A percentile compares a stretch with the other conserved stretches of the same genome.
Evolutionary conservation across 176 grass and related monocot species (phyloP).

Genomic region (Triticum turgidum): DNA sequence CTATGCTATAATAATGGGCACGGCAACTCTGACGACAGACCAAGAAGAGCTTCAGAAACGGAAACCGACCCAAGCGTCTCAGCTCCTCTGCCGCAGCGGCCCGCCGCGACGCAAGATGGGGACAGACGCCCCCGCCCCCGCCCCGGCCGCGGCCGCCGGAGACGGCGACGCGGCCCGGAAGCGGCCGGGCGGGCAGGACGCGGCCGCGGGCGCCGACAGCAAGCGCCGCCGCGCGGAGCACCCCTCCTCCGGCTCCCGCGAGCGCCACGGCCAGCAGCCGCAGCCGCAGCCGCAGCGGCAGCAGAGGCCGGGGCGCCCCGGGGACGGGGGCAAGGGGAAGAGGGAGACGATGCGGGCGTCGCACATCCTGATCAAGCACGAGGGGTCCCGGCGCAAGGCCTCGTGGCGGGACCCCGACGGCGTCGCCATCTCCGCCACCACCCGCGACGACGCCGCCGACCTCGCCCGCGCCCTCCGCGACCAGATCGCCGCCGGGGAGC

Average conservation of each 20-base stretch:
- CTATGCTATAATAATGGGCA: background rate
- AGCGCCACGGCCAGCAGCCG: background rate
- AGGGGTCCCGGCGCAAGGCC: slow-evolving; percentile 84
- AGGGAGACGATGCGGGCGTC: slow-evolving; percentile 63
- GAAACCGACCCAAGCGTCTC: background rate
- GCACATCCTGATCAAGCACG: slow-evolving; percentile 96
- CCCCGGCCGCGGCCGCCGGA: slow-evolving; percentile 18
- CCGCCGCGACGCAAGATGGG: slow-evolving; percentile 43
- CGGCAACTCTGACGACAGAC: background rate
- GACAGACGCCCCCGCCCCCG: slow-evolving; percentile 30
- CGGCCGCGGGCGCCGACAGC: slow-evolving; percentile 17
- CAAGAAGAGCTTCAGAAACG: background rate
- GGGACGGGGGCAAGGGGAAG: slow-evolving; percentile 2
- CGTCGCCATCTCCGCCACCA: slow-evolving; percentile 75
- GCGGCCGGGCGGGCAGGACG: slow-evolving; percentile 37
- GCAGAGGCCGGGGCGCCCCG: background rate
- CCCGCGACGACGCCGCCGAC: slow-evolving; percentile 72
- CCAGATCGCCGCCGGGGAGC: slow-evolving; percentile 60
- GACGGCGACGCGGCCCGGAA: slow-evolving; percentile 46
- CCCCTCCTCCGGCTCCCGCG: slow-evolving; percentile 27
- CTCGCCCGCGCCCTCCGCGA: slow-evolving; percentile 60
- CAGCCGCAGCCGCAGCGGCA: background rate
- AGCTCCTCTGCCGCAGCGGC: background rate
- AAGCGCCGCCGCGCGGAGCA: slow-evolving; percentile 41
- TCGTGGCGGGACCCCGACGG: slow-evolving; percentile 90